Evolutionary conservation across 768 basidiomycete genomes (phyloP), one percentile per base, ranked within the genome.

Genomic region (Mycena haematopus): DNA sequence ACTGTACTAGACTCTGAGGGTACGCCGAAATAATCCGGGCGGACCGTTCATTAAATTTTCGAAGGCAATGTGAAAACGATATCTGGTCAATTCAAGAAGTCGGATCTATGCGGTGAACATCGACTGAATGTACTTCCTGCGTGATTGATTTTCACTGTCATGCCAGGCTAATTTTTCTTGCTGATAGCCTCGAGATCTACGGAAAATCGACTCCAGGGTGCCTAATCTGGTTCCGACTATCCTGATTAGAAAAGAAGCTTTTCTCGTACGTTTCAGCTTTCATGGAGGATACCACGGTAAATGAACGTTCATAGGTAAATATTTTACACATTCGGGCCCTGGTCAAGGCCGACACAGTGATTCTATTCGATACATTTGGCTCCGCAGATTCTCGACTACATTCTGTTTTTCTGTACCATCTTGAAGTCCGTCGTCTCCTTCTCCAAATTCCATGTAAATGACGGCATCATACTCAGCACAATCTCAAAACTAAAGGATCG

Each of bases 141-240:
- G 14, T 56, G 63, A 44, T 54, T 46, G 67, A 55, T 52, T 35
- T 52, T 63, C 56, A 71, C 67, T 72, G 62, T 44, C 56, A 25
- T 31, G 21, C 33, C 24, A 52, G 61, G 64, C 62, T 67, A 54
- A 71, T 36, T 65, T 62, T 58, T 62, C 59, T 95, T 92, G 25
- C 25, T 22, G 9, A n/a, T 47, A 64, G 63, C 91, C 95, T 68
- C 91, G 96, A 82, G 96, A 99, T 80, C 82, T 99, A 24, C 90
- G 96, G 57, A 97, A 98, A 81, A 92, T 99, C 68, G 96, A 99
- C 78, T 95, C 93, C 5, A 84, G 94, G 68, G 85, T 95, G 67
- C 95, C 96, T 36, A 97, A 96, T 75, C 86, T 96, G 59, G 91
- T 99, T 19, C 95, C 96, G 42, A 95, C 95, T 44, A 96, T 99